phyloP scores from a whole-genome alignment of 495 filamentous ascomycete species.

The Jackrogersella multiformis region DNA sequence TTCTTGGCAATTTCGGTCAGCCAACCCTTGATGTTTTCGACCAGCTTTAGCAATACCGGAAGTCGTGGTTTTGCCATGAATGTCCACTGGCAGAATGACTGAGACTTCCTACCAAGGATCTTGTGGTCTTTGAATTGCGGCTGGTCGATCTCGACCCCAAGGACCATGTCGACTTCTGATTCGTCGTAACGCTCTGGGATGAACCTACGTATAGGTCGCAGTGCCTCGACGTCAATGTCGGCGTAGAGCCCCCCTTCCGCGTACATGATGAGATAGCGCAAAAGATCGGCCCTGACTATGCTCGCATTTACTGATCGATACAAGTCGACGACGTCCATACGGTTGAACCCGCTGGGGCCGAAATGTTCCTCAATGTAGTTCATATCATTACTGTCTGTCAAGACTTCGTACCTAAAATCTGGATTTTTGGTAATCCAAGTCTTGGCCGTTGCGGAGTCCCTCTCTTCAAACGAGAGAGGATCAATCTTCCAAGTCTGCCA shows the following conservation, averaged over 20 bases:
- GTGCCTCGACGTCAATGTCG: constrained; percentile 66
- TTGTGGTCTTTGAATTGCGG: constrained; percentile 67
- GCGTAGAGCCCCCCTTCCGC: constrained; percentile 67
- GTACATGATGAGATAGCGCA: constrained; percentile 67
- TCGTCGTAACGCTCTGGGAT: constrained; percentile 60
- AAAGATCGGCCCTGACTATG: constrained; percentile 69
- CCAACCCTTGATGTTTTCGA: constrained; percentile 69
- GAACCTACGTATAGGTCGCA: constrained; percentile 59
- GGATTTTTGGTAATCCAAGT: constrained; percentile 69
- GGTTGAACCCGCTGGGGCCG: constrained; percentile 65
- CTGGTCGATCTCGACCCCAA: constrained; percentile 73
- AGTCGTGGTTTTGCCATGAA: constrained; percentile 69
- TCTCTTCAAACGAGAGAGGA: constrained; percentile 64
- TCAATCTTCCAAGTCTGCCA: constrained; percentile 76
- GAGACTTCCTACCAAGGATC: constrained; percentile 68
- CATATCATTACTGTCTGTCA: constrained; percentile 69
- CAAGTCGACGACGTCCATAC: constrained; percentile 66
- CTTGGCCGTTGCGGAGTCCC: constrained; percentile 61
- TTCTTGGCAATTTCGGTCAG: constrained; percentile 62
- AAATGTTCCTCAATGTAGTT: constrained; percentile 68
- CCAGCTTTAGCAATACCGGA: constrained; percentile 68
- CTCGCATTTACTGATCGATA: constrained; percentile 64
- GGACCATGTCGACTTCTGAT: constrained; percentile 65
- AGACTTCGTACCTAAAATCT: constrained; percentile 67
- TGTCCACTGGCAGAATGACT: constrained; percentile 76